phyloP scores from a whole-genome alignment of 2,329 filamentous ascomycete genomes.

The Fusarium mexicanum region DNA sequence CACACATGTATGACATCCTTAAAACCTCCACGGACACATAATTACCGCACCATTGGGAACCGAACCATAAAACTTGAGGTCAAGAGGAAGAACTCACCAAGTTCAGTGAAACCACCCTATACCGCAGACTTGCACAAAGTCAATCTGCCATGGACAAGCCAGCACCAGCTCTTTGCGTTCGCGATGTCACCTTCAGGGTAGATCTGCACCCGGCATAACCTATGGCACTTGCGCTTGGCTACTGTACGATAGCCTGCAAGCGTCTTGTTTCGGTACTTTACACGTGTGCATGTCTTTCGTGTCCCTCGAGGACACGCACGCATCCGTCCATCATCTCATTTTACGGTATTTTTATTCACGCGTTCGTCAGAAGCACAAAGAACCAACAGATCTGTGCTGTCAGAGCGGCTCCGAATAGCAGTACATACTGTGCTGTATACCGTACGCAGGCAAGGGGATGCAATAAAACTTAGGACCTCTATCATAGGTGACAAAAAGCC shows the following conservation, averaged over 20 bases:
- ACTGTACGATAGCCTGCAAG: constrained; percentile 1
- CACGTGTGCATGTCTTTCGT: constrained; percentile 30
- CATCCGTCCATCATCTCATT: constrained; percentile 7
- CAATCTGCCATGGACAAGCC: background rate
- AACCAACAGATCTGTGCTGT: background rate
- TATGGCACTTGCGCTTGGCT: background rate
- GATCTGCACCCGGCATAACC: constrained; percentile 12
- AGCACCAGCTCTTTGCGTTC: constrained; percentile 16
- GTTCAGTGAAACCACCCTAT: constrained; percentile 12
- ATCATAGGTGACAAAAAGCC: too few species aligned
- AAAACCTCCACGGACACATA: background rate
- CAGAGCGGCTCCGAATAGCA: constrained; percentile 12
- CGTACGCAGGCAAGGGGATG: background rate
- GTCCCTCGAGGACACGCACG: constrained; percentile 25
- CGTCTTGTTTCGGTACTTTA: constrained; percentile 4
- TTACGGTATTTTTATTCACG: constrained; percentile 28
- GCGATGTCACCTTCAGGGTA: constrained; percentile 34
- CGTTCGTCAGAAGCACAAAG: constrained; percentile 6
- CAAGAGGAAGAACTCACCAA: background rate
- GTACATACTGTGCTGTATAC: background rate
- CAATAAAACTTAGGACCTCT: too few species aligned
- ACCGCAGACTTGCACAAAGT: background rate
- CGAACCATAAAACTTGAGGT: background rate
- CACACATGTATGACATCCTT: background rate
- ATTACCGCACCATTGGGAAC: background rate